phyloP scores from a whole-genome alignment of 257 asterid genomes.

The Capsicum chinense region DNA sequence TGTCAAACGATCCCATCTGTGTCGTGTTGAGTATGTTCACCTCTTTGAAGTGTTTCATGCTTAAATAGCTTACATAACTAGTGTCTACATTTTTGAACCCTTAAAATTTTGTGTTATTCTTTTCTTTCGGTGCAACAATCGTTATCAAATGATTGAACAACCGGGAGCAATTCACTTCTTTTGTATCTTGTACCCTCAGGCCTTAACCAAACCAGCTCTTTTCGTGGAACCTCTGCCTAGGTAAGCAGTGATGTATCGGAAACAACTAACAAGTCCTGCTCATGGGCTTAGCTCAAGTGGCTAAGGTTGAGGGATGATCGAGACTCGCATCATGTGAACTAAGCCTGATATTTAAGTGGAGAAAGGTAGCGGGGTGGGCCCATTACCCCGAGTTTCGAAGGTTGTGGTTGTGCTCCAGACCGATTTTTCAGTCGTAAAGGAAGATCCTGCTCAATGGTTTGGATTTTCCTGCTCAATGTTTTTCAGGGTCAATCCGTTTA shows the following conservation, averaged over 20 bases:
- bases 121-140: background rate
- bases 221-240: background rate
- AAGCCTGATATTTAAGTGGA: background rate
- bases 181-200: background rate
- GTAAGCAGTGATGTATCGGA: background rate
- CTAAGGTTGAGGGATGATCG: background rate
- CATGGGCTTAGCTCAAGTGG: background rate
- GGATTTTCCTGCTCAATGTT: background rate
- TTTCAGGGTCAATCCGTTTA: background rate
- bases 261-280: background rate
- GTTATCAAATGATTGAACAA: no score
- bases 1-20: background rate
- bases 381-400: background rate
- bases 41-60: background rate
- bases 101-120: background rate
- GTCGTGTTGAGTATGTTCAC: background rate
- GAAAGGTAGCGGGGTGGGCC: background rate
- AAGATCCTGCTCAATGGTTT: background rate
- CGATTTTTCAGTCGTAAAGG: background rate
- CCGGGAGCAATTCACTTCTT: no score
- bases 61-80: background rate
- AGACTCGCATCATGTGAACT: background rate
- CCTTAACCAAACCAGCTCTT: slow-evolving; percentile 1
- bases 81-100: background rate
- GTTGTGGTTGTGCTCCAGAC: background rate